Evolutionary conservation across 129 eudicot species (phyloP).

Genomic region (Chrysanthemum lavandulifolium): DNA sequence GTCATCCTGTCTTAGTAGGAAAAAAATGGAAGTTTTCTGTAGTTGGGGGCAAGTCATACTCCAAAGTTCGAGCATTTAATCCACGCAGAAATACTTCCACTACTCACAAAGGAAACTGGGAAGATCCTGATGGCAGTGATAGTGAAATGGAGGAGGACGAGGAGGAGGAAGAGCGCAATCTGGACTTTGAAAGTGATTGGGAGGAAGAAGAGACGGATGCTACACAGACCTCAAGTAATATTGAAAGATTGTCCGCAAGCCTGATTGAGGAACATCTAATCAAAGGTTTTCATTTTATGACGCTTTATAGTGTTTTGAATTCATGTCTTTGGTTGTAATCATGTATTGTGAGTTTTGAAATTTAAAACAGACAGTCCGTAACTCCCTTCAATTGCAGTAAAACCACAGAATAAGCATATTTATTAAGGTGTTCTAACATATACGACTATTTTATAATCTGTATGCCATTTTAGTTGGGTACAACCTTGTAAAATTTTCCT

Average conservation of each 20-base stretch:
- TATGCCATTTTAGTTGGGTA: too few species aligned
- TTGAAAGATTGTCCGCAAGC: conserved; percentile 35
- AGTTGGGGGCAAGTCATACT: conserved; percentile 7
- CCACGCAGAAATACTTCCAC: conserved; percentile 21
- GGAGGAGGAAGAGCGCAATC: conserved; percentile 51
- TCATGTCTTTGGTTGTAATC: background rate
- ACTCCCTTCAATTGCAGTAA: too few species aligned
- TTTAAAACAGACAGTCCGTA: background rate
- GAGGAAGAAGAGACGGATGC: conserved; percentile 46
- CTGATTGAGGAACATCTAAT: conserved; percentile 56
- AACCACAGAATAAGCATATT: too few species aligned
- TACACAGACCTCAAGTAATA: conserved; percentile 25
- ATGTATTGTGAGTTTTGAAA: background rate
- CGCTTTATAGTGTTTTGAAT: background rate
- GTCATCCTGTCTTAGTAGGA: conserved; percentile 15
- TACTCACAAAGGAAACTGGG: conserved; percentile 52
- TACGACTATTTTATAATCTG: too few species aligned
- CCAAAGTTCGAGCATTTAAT: conserved; percentile 13
- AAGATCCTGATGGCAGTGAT: conserved; percentile 75
- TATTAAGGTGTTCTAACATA: too few species aligned
- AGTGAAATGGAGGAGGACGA: conserved; percentile 46
- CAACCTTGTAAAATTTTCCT: too few species aligned
- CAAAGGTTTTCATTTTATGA: conserved; percentile 44
- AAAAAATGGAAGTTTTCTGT: conserved; percentile 18
- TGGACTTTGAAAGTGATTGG: conserved; percentile 82